phyloP scores from a whole-genome alignment of 2,329 filamentous ascomycete genomes.

The Cladosporium cucumerinum region DNA sequence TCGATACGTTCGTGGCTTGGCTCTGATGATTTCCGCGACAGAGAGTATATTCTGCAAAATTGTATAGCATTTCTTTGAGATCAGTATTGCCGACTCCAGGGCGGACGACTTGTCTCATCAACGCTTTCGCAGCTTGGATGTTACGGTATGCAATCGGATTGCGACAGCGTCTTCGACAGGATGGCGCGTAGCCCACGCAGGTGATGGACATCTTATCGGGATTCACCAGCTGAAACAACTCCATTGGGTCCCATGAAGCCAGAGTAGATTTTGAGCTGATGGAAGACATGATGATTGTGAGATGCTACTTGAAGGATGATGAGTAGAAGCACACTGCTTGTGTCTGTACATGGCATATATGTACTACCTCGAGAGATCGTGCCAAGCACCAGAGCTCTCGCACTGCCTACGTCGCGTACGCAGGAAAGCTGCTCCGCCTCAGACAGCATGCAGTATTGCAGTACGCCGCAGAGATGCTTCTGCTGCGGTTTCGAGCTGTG shows the following conservation, averaged over 20 bases:
- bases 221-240: background rate
- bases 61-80: background rate
- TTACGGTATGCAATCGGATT: background rate
- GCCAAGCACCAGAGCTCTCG: background rate
- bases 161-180: background rate
- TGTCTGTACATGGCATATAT: background rate
- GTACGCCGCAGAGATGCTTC: constrained; percentile 1
- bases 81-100: background rate
- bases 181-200: constrained; percentile 6
- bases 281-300: background rate
- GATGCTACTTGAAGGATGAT: background rate
- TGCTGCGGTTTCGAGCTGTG: background rate
- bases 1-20: background rate
- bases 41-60: background rate
- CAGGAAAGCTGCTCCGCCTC: constrained; percentile 6
- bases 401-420: constrained; percentile 8
- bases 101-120: background rate
- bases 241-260: background rate
- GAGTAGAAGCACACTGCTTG: background rate
- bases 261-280: background rate
- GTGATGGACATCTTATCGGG: constrained; percentile 2
- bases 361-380: background rate
- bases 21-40: background rate
- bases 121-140: background rate
- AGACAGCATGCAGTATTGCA: background rate